A percentile compares a stretch with the other conserved stretches of the same genome.
Evolutionary conservation across 2,329 filamentous ascomycete genomes (phyloP).

Genomic region (Plenodomus biglobosus): DNA sequence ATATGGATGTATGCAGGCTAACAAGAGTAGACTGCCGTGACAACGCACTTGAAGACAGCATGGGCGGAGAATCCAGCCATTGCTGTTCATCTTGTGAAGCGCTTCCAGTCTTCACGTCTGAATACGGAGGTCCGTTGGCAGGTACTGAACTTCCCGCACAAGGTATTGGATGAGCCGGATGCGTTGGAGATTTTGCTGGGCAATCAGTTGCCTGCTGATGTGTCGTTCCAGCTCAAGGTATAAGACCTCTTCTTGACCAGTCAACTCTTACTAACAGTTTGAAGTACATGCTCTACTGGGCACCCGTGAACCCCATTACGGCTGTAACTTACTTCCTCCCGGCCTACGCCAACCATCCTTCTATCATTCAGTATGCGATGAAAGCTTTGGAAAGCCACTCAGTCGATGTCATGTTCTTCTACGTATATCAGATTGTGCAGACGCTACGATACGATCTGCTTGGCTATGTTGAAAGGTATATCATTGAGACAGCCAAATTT

Average conservation of each 20-base stretch:
- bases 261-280: constrained; percentile 15
- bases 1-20: constrained; percentile 6
- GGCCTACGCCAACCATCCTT: constrained; percentile 85
- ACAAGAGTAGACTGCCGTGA: constrained; percentile 54
- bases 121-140: constrained; percentile 76
- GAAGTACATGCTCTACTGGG: constrained; percentile 89
- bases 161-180: constrained; percentile 77
- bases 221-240: constrained; percentile 83
- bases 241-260: background rate
- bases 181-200: constrained; percentile 82
- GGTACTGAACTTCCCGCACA: constrained; percentile 80
- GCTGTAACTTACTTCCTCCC: constrained; percentile 93
- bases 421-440: constrained; percentile 97
- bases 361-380: constrained; percentile 95
- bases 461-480: constrained; percentile 94
- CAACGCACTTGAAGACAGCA: constrained; percentile 72
- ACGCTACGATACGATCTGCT: constrained; percentile 88
- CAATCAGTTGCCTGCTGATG: constrained; percentile 71
- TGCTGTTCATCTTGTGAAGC: constrained; percentile 78
- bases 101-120: constrained; percentile 76
- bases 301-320: constrained; percentile 86
- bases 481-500: constrained; percentile 93
- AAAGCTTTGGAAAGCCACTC: constrained; percentile 89
- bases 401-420: constrained; percentile 98
- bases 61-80: constrained; percentile 85